Evolutionary conservation across 2,329 filamentous ascomycete genomes (phyloP).

Genomic region (Lojkania enalia): DNA sequence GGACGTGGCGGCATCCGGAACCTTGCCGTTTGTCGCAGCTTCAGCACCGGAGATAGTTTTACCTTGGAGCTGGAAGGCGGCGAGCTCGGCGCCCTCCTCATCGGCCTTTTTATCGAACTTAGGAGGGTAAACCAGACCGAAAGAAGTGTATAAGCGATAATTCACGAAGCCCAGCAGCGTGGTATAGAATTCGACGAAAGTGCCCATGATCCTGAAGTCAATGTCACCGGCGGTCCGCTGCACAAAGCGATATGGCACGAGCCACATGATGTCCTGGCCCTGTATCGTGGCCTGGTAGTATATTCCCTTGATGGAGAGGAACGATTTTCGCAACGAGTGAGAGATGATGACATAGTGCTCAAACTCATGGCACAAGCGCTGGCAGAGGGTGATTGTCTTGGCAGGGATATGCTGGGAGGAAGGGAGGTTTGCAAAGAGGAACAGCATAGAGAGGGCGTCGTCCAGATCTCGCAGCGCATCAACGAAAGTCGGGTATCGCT

Average conservation of each 20-base stretch:
- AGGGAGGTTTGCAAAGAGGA: constrained; percentile 94
- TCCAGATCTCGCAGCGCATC: constrained; percentile 94
- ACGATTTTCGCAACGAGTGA: constrained; percentile 89
- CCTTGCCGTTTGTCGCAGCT: constrained; percentile 27
- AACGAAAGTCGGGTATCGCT: constrained; percentile 95
- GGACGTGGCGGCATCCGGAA: constrained; percentile 32
- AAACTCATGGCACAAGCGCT: constrained; percentile 91
- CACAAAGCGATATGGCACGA: constrained; percentile 97
- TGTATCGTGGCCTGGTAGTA: constrained; percentile 99
- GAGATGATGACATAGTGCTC: constrained; percentile 96
- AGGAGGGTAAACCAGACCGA: constrained; percentile 92
- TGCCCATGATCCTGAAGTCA: constrained; percentile 99
- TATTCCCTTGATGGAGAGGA: constrained; percentile 98
- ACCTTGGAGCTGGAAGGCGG: constrained; percentile 87
- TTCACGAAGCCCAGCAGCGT: constrained; percentile 95
- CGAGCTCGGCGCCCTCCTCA: constrained; percentile 85
- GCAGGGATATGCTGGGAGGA: constrained; percentile 86
- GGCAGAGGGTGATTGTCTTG: constrained; percentile 94
- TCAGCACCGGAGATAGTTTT: constrained; percentile 55
- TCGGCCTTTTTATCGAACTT: constrained; percentile 89
- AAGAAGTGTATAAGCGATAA: constrained; percentile 87
- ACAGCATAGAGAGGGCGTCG: constrained; percentile 95
- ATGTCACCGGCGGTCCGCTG: constrained; percentile 92
- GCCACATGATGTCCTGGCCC: constrained; percentile 94
- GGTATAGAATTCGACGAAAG: constrained; percentile 98